Conservation (phyloP, 2,329 filamentous ascomycete species). For the Dactylellina haptotyla region DNA sequence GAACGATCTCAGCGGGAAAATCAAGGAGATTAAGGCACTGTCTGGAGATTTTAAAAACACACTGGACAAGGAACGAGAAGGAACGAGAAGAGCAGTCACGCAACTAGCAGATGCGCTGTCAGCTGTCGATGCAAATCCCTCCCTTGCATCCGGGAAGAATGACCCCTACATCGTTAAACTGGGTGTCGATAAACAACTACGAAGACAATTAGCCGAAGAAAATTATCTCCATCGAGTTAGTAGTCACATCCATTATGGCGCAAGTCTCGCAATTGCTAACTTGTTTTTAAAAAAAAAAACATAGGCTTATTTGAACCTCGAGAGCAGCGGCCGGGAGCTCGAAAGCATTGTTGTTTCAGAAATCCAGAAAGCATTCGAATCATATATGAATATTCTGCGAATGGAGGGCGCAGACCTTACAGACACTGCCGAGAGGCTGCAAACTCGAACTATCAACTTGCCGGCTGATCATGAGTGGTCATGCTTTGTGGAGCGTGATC, state of each 20-base stretch:
- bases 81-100: slow-evolving; percentile 80
- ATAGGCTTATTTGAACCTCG: slow-evolving; percentile 91
- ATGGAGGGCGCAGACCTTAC: slow-evolving; percentile 87
- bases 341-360: slow-evolving; percentile 97
- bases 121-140: slow-evolving; percentile 79
- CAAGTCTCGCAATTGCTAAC: not conserved
- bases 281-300: not conserved
- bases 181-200: slow-evolving; percentile 86
- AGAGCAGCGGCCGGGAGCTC: slow-evolving; percentile 91
- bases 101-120: slow-evolving; percentile 83
- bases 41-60: slow-evolving; percentile 96
- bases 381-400: slow-evolving; percentile 89
- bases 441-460: slow-evolving; percentile 87
- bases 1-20: slow-evolving; percentile 91
- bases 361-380: slow-evolving; percentile 97
- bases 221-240: slow-evolving; percentile 92
- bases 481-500: slow-evolving; percentile 79
- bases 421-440: slow-evolving; percentile 80
- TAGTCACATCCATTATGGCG: slow-evolving; percentile 22
- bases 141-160: slow-evolving; percentile 80
- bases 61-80: slow-evolving; percentile 93
- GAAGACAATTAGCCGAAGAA: slow-evolving; percentile 93
- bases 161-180: slow-evolving; percentile 90
- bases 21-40: slow-evolving; percentile 96
- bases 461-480: slow-evolving; percentile 93